A percentile compares a stretch with the other conserved stretches of the same genome.
Evolutionary conservation across 164 flowering plant species (phyloP).

Genomic region (Nymphaea thermarum): DNA sequence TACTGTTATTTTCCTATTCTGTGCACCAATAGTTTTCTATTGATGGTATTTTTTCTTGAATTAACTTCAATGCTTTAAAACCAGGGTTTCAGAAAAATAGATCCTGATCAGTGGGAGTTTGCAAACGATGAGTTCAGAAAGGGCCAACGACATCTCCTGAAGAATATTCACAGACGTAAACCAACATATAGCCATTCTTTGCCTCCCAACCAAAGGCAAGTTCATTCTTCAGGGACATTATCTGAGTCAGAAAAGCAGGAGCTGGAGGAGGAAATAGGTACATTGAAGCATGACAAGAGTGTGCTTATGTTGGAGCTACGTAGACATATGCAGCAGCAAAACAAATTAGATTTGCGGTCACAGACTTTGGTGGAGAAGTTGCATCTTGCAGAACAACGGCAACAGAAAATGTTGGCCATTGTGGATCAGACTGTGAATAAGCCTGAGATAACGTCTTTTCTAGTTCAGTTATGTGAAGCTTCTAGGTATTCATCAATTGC

Average conservation of each 20-base stretch:
- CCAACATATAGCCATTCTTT: constrained; percentile 75
- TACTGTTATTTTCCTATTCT: too few relatives aligned
- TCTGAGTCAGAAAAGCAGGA: constrained; percentile 41
- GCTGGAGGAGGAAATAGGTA: constrained; percentile 43
- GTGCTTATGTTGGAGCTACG: constrained; percentile 34
- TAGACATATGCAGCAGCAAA: constrained; percentile 28
- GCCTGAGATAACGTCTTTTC: constrained; percentile 25
- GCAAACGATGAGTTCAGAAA: constrained; percentile 70
- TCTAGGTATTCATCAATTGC: constrained; percentile 2
- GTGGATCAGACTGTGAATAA: constrained; percentile 32
- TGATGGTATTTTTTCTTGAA: background rate
- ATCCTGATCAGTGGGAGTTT: constrained; percentile 91
- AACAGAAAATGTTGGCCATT: constrained; percentile 26
- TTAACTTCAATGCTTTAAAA: background rate
- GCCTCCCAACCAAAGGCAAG: constrained; percentile 18
- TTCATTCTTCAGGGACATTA: constrained; percentile 15
- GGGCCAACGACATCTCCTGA: constrained; percentile 56
- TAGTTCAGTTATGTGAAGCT: constrained; percentile 25
- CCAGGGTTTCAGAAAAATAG: constrained; percentile 77
- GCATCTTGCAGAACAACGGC: constrained; percentile 31
- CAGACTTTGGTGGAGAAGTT: constrained; percentile 28
- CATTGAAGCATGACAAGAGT: constrained; percentile 41
- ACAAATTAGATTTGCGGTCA: constrained; percentile 25
- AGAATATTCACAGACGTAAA: constrained; percentile 68
- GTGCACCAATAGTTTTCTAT: background rate